Percentiles rank a stretch among this genome's conserved stretches.
Conservation (phyloP, 371 early-diverging fungal genomes). For the Haplosporangium sp. region DNA sequence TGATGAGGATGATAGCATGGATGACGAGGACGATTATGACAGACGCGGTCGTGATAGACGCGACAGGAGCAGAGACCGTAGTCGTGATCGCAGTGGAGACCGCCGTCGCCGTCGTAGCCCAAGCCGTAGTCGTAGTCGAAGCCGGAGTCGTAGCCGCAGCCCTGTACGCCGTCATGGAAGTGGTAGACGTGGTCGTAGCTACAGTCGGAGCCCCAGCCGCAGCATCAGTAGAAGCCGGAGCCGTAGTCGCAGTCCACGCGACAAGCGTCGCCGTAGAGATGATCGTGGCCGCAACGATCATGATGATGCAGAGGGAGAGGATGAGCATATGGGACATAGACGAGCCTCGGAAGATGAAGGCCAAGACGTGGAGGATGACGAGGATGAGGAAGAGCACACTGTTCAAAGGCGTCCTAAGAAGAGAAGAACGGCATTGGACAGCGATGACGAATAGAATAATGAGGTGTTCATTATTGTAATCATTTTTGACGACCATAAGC, state of each 20-base stretch:
- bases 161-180: constrained; percentile 10
- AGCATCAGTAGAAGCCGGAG: constrained; percentile 35
- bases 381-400: constrained; percentile 49
- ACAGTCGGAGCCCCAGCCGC: constrained; percentile 29
- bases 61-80: constrained; percentile 34
- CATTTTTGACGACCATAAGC: too few species aligned
- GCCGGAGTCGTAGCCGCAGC: constrained; percentile 18
- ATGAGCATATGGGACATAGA: constrained; percentile 7
- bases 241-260: constrained; percentile 36
- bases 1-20: constrained; percentile 42
- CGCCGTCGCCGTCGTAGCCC: constrained; percentile 24
- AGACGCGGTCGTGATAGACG: constrained; percentile 29
- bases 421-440: constrained; percentile 51
- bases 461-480: too few species aligned
- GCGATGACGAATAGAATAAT: constrained; percentile 43
- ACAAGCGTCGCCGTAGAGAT: constrained; percentile 19
- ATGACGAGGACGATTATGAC: constrained; percentile 46
- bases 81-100: constrained; percentile 29
- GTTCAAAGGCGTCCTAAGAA: constrained; percentile 54
- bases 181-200: constrained; percentile 25
- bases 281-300: constrained; percentile 23
- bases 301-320: constrained; percentile 16
- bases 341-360: constrained; percentile 27
- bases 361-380: constrained; percentile 32
- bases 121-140: constrained; percentile 18